Evolutionary conservation across 2,329 filamentous ascomycete genomes (phyloP).

Genomic region (Beauveria pseudobassiana): DNA sequence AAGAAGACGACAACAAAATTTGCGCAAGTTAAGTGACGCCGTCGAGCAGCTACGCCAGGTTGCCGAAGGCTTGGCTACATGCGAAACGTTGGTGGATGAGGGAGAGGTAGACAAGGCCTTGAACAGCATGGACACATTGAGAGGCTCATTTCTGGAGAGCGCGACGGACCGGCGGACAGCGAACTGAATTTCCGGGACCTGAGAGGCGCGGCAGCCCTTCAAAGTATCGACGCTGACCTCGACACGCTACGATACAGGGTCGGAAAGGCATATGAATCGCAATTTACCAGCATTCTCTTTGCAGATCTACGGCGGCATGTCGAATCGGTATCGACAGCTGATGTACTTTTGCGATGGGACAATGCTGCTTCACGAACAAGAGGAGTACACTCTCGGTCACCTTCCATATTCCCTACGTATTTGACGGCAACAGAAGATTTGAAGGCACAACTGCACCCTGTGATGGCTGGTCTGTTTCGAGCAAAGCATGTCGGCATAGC

Average conservation of each 20-base stretch:
- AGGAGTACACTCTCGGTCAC: slow-evolving; percentile 60
- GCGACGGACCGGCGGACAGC: slow-evolving; percentile 28
- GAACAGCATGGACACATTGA: slow-evolving; percentile 68
- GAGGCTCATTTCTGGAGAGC: slow-evolving; percentile 68
- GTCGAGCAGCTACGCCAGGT: slow-evolving; percentile 77
- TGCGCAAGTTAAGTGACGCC: slow-evolving; percentile 73
- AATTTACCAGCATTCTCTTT: slow-evolving; percentile 71
- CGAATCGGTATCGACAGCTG: slow-evolving; percentile 59
- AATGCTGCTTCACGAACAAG: slow-evolving; percentile 65
- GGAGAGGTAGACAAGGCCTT: slow-evolving; percentile 80
- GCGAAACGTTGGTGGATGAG: slow-evolving; percentile 73
- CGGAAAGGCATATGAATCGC: slow-evolving; percentile 76
- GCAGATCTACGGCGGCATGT: slow-evolving; percentile 76
- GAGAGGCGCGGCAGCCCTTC: slow-evolving; percentile 67
- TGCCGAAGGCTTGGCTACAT: slow-evolving; percentile 64
- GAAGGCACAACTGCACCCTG: slow-evolving; percentile 60
- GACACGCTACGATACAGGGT: slow-evolving; percentile 69
- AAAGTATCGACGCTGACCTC: slow-evolving; percentile 72
- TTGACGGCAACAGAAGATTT: slow-evolving; percentile 64
- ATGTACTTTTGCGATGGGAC: slow-evolving; percentile 81
- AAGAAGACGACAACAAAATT: slow-evolving; percentile 72
- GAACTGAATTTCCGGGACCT: slow-evolving; percentile 54
- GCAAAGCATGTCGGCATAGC: slow-evolving; percentile 75
- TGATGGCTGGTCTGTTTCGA: slow-evolving; percentile 71
- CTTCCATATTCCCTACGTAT: slow-evolving; percentile 70